phyloP scores from a whole-genome alignment of 148 eudicot genomes.

The Vaccinium macrocarpon region DNA sequence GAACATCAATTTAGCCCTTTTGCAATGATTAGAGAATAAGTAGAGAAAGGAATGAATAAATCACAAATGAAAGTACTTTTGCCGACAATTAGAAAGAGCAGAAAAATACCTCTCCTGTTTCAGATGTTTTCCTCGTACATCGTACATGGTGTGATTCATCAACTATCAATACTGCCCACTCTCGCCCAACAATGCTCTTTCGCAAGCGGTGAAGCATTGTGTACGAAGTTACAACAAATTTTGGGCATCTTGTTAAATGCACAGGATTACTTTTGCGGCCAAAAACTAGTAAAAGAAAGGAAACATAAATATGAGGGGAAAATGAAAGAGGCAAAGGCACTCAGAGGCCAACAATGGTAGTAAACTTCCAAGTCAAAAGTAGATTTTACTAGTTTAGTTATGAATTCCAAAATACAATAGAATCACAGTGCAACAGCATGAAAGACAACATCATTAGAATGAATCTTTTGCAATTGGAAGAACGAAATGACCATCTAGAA shows the following conservation, averaged over 20 bases:
- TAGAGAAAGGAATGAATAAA: background rate
- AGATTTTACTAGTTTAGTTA: background rate
- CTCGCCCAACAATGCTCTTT: slow-evolving; percentile 63
- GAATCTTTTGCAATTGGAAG: background rate
- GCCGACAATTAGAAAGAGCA: slow-evolving; percentile 9
- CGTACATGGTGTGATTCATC: slow-evolving; percentile 97
- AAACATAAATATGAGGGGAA: slow-evolving; percentile 7
- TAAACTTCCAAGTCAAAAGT: background rate
- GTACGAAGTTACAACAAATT: slow-evolving; percentile 81
- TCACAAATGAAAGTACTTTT: background rate
- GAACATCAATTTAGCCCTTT: background rate
- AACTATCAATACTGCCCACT: slow-evolving; percentile 82
- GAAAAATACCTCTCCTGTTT: slow-evolving; percentile 68
- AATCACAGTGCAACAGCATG: background rate
- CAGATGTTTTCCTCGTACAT: slow-evolving; percentile 71
- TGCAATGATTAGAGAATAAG: background rate
- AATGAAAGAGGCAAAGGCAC: background rate
- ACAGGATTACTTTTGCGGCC: slow-evolving; percentile 77
- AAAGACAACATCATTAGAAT: background rate
- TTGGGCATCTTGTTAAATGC: slow-evolving; percentile 62
- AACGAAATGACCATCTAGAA: background rate
- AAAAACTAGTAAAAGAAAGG: slow-evolving; percentile 48
- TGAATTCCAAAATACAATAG: background rate
- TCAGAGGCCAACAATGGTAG: background rate
- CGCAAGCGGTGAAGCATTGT: slow-evolving; percentile 78